phyloP scores from a whole-genome alignment of 2,329 filamentous ascomycete genomes.

The Epicoccum sorghinum region DNA sequence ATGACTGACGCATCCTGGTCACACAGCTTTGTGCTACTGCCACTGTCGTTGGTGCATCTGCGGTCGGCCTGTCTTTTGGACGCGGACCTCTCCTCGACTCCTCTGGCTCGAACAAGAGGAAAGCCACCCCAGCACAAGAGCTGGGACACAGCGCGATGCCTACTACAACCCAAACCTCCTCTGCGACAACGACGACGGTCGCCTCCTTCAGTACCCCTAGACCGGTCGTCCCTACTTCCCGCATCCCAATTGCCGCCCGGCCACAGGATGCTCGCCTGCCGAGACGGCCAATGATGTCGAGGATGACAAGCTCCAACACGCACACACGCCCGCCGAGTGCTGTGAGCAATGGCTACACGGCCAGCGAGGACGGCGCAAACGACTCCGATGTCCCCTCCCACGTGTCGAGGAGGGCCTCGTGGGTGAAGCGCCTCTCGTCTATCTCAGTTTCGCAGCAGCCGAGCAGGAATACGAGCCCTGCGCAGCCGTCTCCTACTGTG shows the following conservation, averaged over 20 bases:
- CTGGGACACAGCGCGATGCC: conserved; percentile 36
- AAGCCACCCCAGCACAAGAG: conserved; percentile 44
- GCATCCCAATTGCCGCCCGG: conserved; percentile 33
- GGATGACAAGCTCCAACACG: conserved; percentile 41
- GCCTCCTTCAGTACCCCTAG: conserved; percentile 33
- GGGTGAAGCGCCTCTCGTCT: conserved; percentile 73
- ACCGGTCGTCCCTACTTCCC: conserved; percentile 31
- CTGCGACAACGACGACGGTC: conserved; percentile 31
- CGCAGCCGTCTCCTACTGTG: conserved; percentile 69
- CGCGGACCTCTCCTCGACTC: conserved; percentile 53
- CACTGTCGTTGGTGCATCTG: conserved; percentile 64
- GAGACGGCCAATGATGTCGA: conserved; percentile 38
- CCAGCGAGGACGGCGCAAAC: conserved; percentile 27
- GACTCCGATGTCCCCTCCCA: conserved; percentile 32
- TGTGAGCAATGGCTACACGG: conserved; percentile 27
- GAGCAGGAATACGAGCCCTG: conserved; percentile 68
- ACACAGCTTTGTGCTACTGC: conserved; percentile 67
- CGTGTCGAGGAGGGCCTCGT: conserved; percentile 59
- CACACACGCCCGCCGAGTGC: conserved; percentile 25
- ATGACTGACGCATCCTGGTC: conserved; percentile 47
- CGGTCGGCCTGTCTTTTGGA: conserved; percentile 64
- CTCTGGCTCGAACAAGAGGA: conserved; percentile 44
- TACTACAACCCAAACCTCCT: conserved; percentile 33
- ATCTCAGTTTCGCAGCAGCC: conserved; percentile 69
- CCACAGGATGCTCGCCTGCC: conserved; percentile 39